Evolutionary conservation across 2,329 filamentous ascomycete species (phyloP).

Genomic region (Exserohilum rostratum): DNA sequence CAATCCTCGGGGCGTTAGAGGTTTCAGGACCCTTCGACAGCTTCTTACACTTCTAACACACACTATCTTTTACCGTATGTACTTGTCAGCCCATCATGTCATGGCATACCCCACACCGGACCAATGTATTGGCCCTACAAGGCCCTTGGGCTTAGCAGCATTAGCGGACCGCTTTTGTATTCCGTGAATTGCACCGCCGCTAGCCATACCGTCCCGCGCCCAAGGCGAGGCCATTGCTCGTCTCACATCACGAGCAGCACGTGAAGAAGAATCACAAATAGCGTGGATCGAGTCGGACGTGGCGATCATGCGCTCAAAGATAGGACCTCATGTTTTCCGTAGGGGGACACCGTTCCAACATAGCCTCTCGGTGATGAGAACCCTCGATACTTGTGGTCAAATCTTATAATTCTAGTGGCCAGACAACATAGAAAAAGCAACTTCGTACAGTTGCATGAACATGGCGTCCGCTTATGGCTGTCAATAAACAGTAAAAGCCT

Average conservation of each 20-base stretch:
- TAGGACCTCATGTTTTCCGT: not conserved
- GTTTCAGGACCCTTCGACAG: not conserved
- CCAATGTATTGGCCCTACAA: not conserved
- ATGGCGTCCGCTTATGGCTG: constrained; percentile 1
- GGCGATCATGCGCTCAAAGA: constrained; percentile 11
- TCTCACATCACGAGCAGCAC: constrained; percentile 13
- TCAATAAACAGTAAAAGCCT: constrained; percentile 4
- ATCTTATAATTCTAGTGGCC: not conserved
- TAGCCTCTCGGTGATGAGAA: constrained; percentile 8
- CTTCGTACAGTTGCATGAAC: constrained; percentile 17
- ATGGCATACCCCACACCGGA: not conserved
- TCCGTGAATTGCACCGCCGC: constrained; percentile 10
- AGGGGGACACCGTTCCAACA: not conserved
- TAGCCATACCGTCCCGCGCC: constrained; percentile 10
- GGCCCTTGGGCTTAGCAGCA: not conserved
- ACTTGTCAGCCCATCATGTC: not conserved
- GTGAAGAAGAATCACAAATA: constrained; percentile 4
- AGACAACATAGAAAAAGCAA: constrained; percentile 8
- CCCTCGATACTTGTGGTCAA: not conserved
- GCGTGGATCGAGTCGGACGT: constrained; percentile 8
- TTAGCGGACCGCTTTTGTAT: not conserved
- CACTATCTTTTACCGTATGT: not conserved
- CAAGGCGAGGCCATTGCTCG: constrained; percentile 5
- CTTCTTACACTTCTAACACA: not conserved
- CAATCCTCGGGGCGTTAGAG: not conserved